Evolutionary conservation across 371 early-diverging fungal genomes (phyloP).

Genomic region (Gilbertella persicaria): DNA sequence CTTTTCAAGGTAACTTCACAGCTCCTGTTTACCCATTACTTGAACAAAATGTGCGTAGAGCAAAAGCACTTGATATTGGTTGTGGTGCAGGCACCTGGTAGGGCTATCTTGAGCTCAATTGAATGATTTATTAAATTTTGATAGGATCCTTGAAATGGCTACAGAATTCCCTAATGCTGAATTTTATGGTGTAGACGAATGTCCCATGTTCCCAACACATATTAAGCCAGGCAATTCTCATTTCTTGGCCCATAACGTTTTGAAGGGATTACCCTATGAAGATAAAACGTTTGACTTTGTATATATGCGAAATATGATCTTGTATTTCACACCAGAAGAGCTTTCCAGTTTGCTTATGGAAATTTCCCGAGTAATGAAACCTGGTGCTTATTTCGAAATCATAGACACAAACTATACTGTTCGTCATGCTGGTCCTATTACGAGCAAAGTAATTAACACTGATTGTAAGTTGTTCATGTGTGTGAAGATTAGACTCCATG

Average conservation of each 20-base stretch:
- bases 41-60: constrained; percentile 2
- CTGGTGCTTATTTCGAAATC: constrained; percentile 53
- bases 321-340: constrained; percentile 40
- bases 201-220: constrained; percentile 54
- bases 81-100: constrained; percentile 52
- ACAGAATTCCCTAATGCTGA: constrained; percentile 36
- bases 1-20: constrained; percentile 35
- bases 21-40: constrained; percentile 26
- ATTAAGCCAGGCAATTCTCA: constrained; percentile 58
- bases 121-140: constrained; percentile 3
- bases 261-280: constrained; percentile 54
- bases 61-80: constrained; percentile 41
- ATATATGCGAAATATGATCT: constrained; percentile 50
- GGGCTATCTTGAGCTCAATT: too few species aligned
- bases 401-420: constrained; percentile 54
- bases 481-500: constrained; percentile 3
- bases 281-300: constrained; percentile 59
- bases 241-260: constrained; percentile 52
- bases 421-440: constrained; percentile 48
- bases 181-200: constrained; percentile 58
- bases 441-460: constrained; percentile 37
- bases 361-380: constrained; percentile 52
- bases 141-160: constrained; percentile 34
- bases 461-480: constrained; percentile 25
- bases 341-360: constrained; percentile 31